phyloP scores from a whole-genome alignment of 305 asterid genomes.

The Andrographis paniculata region DNA sequence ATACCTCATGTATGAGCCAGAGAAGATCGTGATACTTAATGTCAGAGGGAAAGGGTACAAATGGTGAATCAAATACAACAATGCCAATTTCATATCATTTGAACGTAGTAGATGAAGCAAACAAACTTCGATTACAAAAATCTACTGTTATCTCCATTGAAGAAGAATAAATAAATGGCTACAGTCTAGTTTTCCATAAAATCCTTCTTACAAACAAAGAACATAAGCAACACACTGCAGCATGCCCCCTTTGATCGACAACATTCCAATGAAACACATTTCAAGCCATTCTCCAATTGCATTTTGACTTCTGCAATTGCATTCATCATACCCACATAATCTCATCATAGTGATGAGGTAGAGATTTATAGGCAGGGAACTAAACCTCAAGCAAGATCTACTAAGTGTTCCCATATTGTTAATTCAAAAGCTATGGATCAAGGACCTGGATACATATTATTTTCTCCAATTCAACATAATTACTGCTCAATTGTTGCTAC shows the following conservation, averaged over 20 bases:
- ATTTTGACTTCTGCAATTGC: not conserved
- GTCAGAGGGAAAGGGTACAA: no score
- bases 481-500: not conserved
- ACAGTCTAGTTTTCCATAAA: no score
- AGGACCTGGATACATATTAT: not conserved
- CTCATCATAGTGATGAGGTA: conserved; percentile 1
- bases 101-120: conserved; percentile 8
- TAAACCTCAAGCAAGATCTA: not conserved
- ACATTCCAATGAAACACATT: not conserved
- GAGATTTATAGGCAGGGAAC: not conserved
- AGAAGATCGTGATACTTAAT: conserved; percentile 2
- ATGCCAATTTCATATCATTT: no score
- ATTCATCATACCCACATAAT: not conserved
- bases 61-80: no score
- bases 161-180: not conserved
- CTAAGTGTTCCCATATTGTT: not conserved
- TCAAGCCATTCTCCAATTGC: conserved; percentile 2
- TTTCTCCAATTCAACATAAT: not conserved
- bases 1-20: not conserved
- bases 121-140: not conserved
- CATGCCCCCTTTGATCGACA: not conserved
- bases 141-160: not conserved
- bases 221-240: not conserved
- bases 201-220: no score
- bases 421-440: not conserved